Base-by-base conservation (phyloP, 345 rosid genomes). In the Nasturtium officinale region DNA sequence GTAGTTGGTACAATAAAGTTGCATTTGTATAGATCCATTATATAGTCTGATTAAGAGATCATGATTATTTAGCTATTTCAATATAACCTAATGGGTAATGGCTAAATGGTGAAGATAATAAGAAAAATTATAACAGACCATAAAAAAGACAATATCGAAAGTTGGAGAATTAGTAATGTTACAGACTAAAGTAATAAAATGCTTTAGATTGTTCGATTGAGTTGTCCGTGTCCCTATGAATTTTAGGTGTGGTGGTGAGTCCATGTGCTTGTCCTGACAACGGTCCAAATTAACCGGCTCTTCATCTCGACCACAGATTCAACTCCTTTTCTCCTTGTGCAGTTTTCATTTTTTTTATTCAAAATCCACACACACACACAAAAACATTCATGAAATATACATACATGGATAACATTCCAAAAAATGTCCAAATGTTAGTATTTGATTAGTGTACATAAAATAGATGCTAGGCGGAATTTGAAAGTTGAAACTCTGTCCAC, bases 231-330 rank as follows among this genome's bases (percentile, higher is more conserved):
- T 61, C 69, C 18, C 58, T 63, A 47, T 63, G 32, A 7, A 40
- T 10, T 20, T 7, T 76, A 45, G 71, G 65, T 61, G 30, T 15
- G 61, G 30, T 15, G 61, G 71, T 69, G 61, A 69, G 61, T 4
- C 61, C 76, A 76, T 77, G 72, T 77, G 80, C 61, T 63, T 70
- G 46, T 76, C 80, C 71, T 72, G 73, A 46, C 63, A 65, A 52
- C 77, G 65, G 77, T 78, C 73, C 69, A 64, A 47, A 35, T 61
- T 26, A 73, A 73, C 78, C 70, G 69, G 47, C 74, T 57, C 58
- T 61, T 53, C 45, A 67, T 63, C 55, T 73, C 78, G 51, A 61
- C 81, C 81, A 78, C 78, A 67, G 42, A 56, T 61, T 73, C 20
- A 18, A 35, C 35, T 46, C 66, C 18, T 50, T 67, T 42, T 48